Evolutionary conservation across 257 asterid species (phyloP).

Genomic region (Solanum lignicaule): DNA sequence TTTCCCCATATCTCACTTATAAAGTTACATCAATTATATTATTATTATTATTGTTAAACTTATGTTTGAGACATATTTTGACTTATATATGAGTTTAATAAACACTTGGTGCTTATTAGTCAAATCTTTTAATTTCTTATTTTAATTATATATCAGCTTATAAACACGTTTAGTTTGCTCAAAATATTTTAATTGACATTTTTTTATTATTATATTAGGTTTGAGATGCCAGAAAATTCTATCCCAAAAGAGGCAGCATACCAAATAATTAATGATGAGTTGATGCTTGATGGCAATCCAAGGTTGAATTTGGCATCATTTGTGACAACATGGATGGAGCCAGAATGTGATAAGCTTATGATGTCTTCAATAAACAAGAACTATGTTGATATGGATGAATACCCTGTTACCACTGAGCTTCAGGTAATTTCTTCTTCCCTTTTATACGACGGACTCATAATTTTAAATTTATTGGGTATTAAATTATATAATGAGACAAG

Average conservation of each 20-base stretch:
- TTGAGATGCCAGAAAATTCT: constrained; percentile 10
- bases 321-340: constrained; percentile 17
- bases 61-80: background rate
- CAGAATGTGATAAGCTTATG: constrained; percentile 17
- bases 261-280: constrained; percentile 14
- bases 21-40: background rate
- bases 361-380: constrained; percentile 13
- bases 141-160: too few species aligned
- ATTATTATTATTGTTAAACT: too few species aligned
- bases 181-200: too few species aligned
- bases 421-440: background rate
- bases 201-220: background rate
- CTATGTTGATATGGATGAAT: constrained; percentile 17
- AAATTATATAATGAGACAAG: too few species aligned
- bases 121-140: too few species aligned
- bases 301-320: constrained; percentile 14
- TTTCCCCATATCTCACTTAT: background rate
- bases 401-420: constrained; percentile 18
- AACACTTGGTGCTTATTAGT: background rate
- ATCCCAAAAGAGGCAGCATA: constrained; percentile 15
- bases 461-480: background rate
- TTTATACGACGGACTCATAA: background rate
- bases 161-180: background rate
- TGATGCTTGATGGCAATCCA: constrained; percentile 17
- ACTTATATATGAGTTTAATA: background rate